Evolutionary conservation across 2,329 filamentous ascomycete genomes (phyloP).

Genomic region (Aspergillus calidoustus): DNA sequence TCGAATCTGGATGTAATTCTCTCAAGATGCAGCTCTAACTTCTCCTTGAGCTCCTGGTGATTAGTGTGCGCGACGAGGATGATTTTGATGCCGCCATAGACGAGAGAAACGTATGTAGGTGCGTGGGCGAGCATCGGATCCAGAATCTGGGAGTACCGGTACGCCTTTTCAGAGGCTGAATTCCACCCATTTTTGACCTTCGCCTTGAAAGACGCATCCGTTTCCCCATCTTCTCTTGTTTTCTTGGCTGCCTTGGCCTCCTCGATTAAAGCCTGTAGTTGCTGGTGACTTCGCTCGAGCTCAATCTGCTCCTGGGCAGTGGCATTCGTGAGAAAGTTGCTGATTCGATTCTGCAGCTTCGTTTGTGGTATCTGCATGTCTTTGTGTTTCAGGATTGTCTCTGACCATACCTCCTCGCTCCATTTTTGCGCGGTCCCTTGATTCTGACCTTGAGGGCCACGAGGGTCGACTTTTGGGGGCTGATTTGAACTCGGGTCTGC

Average conservation of each 20-base stretch:
- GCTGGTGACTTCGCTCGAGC: background rate
- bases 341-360: background rate
- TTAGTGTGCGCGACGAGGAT: background rate
- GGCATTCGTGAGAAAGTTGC: background rate
- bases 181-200: background rate
- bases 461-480: too few species aligned
- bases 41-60: background rate
- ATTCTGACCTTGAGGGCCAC: background rate
- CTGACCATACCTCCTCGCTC: background rate
- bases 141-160: background rate
- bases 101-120: background rate
- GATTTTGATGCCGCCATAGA: background rate
- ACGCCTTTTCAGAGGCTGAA: background rate
- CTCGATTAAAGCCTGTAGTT: background rate
- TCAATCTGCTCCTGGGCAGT: background rate
- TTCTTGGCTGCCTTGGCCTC: background rate
- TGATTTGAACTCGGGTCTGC: too few species aligned
- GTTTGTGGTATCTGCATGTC: background rate
- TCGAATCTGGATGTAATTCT: background rate
- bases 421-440: background rate
- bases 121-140: background rate
- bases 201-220: background rate
- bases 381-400: background rate
- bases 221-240: background rate
- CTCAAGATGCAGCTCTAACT: background rate